Base-by-base conservation (phyloP, 768 basidiomycete species). In the Suillus placidus region DNA sequence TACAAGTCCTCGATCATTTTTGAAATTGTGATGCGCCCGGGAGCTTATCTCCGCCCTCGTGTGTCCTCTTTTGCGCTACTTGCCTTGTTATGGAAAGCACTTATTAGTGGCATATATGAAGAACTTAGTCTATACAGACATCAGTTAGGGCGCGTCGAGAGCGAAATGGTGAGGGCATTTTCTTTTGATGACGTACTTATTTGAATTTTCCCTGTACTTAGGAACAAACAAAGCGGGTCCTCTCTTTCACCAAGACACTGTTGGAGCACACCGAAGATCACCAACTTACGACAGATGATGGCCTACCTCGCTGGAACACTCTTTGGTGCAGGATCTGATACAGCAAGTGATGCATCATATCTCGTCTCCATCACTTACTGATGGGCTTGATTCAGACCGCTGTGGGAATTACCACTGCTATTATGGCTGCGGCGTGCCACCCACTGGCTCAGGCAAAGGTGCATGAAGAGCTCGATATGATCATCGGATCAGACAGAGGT, bases 321-420 rank as follows among this genome's bases (percentile, higher is more conserved):
- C 76, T 88, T 87, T 67, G 85, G 85, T 37, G 87, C 87, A 16
- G 87, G 87, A 3, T 81, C 83, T 2, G 86, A 86, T 67, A 87
- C 87, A 23, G 77, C 74, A 45, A 34, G 64, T 51, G 10, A 8
- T 16, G 6, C 26, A 23, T n/a, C 23, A 12, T 20, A 55, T 55
- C 10, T 26, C 10, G 4, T 52, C 14, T 30, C n/a, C 12, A 4
- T 34, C 20, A 61, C 14, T 20, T 32, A 18, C 57, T 32, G 12
- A 45, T 32, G 13, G 26, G 43, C 18, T 45, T 40, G 8, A 7
- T 42, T 26, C 47, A 77, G 60, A 86, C 84, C 1, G 82, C 84
- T 0, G 81, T 82, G 6, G 85, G 81, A 0, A 85, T 86, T 58
- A 81, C 80, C 49, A 75, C 84, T 57, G 72, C 74, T 6, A 74